Evolutionary conservation across 768 basidiomycete species (phyloP), one percentile per base, ranked within the genome.

Genomic region (Naematelia encephala): DNA sequence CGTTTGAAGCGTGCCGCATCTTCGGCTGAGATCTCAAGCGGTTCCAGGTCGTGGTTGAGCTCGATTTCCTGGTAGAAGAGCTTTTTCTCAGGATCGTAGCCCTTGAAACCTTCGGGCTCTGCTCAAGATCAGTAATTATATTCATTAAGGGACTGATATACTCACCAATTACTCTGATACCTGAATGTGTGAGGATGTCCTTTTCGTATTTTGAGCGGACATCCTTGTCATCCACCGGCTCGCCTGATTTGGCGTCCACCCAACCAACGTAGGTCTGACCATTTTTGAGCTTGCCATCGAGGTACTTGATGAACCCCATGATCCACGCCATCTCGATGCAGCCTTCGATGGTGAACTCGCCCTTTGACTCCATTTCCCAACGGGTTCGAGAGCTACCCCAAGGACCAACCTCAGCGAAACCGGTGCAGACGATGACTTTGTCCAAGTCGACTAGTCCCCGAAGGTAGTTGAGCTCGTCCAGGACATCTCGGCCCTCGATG

Each of bases 321-420:
- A 98, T 87, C 93, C 94, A 99, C 2, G 94, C 93, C 89, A 99
- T 94, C 80, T 99, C 96, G 71, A 99, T 96, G 72, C 90, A 91
- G 19, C 96, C 96, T 77, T 96, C 88, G 68, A 98, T 93, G 1
- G 93, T 92, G 78, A 98, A 88, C 72, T 94, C 87, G n/a, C 96
- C 94, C 47, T 86, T 84, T 47, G 92, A 93, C 76, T 99, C 96
- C 92, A 99, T 98, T 80, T 99, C 96, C 96, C 96, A 99, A 59
- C 96, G 86, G 1, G 96, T 99, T 59, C 96, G 86, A 14, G 94
- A 89, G 73, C 90, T 92, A 65, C 96, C 96, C 93, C 94, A 99
- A 12, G 96, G 96, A 1, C 96, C 89, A 51, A 98, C 91, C 77
- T 99, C 96, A 28, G 89, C 94, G 76, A 90, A 98, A 61, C 96